A percentile compares a stretch with the other conserved stretches of the same genome.
These are phyloP conservation scores for Coemansia sp. DNA, from an alignment of 192 early-diverging fungal species.

Conservation along the genomic window DNA sequence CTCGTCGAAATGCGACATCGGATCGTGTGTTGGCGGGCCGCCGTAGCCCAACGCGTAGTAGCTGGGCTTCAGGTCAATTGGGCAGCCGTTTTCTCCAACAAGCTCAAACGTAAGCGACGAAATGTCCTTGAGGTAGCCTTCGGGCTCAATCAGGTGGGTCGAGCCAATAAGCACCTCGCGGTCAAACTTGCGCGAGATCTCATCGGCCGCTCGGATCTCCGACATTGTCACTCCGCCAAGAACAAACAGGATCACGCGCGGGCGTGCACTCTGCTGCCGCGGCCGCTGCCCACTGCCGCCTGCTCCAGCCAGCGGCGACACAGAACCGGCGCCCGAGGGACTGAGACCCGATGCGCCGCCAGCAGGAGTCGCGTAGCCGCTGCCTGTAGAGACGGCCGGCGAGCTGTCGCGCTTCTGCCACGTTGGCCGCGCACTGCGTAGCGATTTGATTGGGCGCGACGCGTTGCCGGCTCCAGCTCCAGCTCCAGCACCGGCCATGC, in stretches of 20 bases:
- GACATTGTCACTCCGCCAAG: slow-evolving; percentile 48
- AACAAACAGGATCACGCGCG: slow-evolving; percentile 48
- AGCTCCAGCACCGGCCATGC: too few species aligned
- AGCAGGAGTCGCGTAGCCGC: slow-evolving; percentile 5
- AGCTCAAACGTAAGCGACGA: slow-evolving; percentile 47
- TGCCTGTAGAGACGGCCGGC: slow-evolving; percentile 10
- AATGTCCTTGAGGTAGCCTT: slow-evolving; percentile 38
- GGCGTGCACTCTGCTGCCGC: slow-evolving; percentile 12
- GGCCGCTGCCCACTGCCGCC: background rate
- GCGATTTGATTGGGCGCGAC: slow-evolving; percentile 40
- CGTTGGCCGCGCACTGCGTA: slow-evolving; percentile 43
- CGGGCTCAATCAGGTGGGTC: slow-evolving; percentile 44
- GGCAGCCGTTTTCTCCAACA: slow-evolving; percentile 22
- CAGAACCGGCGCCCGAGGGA: background rate
- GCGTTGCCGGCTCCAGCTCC: slow-evolving; percentile 5
- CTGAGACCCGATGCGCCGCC: slow-evolving; percentile 6
- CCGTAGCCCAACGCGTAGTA: slow-evolving; percentile 36
- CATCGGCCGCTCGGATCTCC: slow-evolving; percentile 48
- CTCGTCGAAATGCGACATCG: slow-evolving; percentile 28
- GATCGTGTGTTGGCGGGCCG: slow-evolving; percentile 37
- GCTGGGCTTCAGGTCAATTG: slow-evolving; percentile 39
- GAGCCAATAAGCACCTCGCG: slow-evolving; percentile 49
- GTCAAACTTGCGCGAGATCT: slow-evolving; percentile 38
- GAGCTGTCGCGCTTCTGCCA: slow-evolving; percentile 53
- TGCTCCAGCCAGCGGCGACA: slow-evolving; percentile 8